Base-by-base conservation (phyloP, 257 asterid species). In the Avicennia marina region DNA sequence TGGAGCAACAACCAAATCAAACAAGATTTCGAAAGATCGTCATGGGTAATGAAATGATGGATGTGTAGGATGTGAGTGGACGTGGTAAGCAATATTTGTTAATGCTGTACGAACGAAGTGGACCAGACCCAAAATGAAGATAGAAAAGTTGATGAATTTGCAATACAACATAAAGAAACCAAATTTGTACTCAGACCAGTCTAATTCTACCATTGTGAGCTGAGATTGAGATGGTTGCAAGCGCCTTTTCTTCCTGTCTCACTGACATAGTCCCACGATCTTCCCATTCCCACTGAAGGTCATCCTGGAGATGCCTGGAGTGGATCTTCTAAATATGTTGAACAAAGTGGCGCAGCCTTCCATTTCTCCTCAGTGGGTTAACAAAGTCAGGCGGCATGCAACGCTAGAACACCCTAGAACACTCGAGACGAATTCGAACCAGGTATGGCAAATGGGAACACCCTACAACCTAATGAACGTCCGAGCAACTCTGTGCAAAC, bases 331-430 rank as follows among this genome's bases (percentile, higher is more conserved):
- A 39, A 36, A 43, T 26, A 67, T 25, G 49, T 10, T 3, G 17
- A 21, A 60, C 67, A 53, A 67, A 11, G 53, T 44, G 27, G 42
- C 29, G 56, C 38, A 52, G 11, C 15, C 9, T 13, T 16, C 72
- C 66, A 21, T 12, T 32, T 60, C 11, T 52, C 16, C 15, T 26
- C 6, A 59, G 21, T 15, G 18, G 32, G 11, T 48, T n/a, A 16
- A 60, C 53, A 17, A 51, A 57, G n/a, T 26, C 51, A 2, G 18
- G 24, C 1, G 59, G 63, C 67, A 67, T 22, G 25, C n/a, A n/a
- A n/a, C n/a, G n/a, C n/a, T n/a, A n/a, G n/a, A n/a, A n/a, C 58
- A 67, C 39, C 56, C 53, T 34, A 21, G 67, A 59, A 67, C 72
- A 60, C 72, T 33, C 52, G 36, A 67, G 72, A 6, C 57, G 62